Evolutionary conservation across 2,329 filamentous ascomycete genomes (phyloP), one percentile per base, ranked within the genome.

Genomic region (Sporothrix pallida): DNA sequence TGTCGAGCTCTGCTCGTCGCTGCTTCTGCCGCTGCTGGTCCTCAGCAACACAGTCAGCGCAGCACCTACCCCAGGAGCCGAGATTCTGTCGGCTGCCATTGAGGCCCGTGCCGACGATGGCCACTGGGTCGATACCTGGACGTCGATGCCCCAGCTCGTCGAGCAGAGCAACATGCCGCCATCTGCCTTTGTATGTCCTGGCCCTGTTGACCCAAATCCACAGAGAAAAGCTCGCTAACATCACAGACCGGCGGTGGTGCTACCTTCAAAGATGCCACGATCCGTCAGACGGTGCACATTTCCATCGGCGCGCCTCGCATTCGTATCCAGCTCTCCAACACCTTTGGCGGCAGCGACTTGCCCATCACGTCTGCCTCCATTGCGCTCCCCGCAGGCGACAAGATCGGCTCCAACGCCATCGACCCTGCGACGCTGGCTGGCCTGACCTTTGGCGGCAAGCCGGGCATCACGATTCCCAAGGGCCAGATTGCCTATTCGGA

Each of bases 41-140:
- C 70, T 71, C n/a, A 6, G 52, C 26, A 58, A 13, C 20, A 3
- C 52, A 1, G 68, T 37, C 52, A 60, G 10, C 6, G 68, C 52
- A 2, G 68, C 20, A 12, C 68, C 68, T 12, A 17, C 31, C 1
- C 31, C 52, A 9, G 52, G 6, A 26, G 68, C 68, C 8, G 68
- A 37, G 10, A 52, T 15, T 12, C 12, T 62, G n/a, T 50, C 54
- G 37, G 69, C 69, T 6, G 69, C 69, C 42, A 9, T 58, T 12
- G 31, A 58, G 52, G 67, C 68, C n/a, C 52, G 52, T 46, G 76
- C 76, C 23, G 79, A 81, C n/a, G 80, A 80, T 46, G 78, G 83
- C 60, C 87, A 89, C 76, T 91, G 89, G 90, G 86, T 90, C 6
- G 86, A 88, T 75, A 89, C 87, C 1, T 92, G 90, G 90, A 87